Evolutionary conservation across 495 filamentous ascomycete genomes (phyloP).

Genomic region (Aspergillus carlsbadensis): DNA sequence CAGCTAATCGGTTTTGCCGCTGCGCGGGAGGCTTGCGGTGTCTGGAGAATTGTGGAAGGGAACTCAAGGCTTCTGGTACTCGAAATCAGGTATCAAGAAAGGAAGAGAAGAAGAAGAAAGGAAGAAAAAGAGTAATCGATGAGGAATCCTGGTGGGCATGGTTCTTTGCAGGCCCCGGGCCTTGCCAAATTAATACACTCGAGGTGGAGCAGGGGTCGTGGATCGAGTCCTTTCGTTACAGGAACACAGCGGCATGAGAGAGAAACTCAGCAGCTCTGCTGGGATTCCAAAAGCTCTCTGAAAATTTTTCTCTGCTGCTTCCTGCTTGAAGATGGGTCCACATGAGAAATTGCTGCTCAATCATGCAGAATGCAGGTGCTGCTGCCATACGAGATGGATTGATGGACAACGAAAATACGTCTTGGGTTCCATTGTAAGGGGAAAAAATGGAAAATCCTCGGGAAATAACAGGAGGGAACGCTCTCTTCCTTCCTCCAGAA

Average conservation of each 20-base stretch:
- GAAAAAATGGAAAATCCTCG: slow-evolving; percentile 3
- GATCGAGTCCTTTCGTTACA: slow-evolving; percentile 22
- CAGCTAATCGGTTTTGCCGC: neutral
- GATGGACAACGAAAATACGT: neutral
- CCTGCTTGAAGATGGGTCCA: slow-evolving; percentile 4
- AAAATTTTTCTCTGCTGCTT: slow-evolving; percentile 5
- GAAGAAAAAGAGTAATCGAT: slow-evolving; percentile 5
- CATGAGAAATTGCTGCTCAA: neutral
- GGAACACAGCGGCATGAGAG: slow-evolving; percentile 13
- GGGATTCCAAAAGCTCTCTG: slow-evolving; percentile 12
- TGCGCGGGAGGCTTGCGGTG: neutral
- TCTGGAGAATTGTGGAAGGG: neutral
- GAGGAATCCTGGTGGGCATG: slow-evolving; percentile 16
- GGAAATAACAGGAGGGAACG: slow-evolving; percentile 4
- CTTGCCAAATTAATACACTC: slow-evolving; percentile 24
- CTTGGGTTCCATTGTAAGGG: neutral
- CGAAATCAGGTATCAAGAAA: neutral
- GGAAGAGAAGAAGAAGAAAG: slow-evolving; percentile 9
- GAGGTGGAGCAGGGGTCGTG: slow-evolving; percentile 24
- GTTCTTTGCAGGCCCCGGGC: slow-evolving; percentile 19
- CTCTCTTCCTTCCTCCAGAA: slow-evolving; percentile 8
- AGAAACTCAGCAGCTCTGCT: slow-evolving; percentile 11
- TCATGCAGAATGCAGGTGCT: slow-evolving; percentile 10
- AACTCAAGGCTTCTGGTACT: neutral
- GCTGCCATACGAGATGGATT: neutral